A percentile compares a stretch with the other conserved stretches of the same genome.
phyloP scores from a whole-genome alignment of 2,329 filamentous ascomycete species.

The Neodidymelliopsis sp. region DNA sequence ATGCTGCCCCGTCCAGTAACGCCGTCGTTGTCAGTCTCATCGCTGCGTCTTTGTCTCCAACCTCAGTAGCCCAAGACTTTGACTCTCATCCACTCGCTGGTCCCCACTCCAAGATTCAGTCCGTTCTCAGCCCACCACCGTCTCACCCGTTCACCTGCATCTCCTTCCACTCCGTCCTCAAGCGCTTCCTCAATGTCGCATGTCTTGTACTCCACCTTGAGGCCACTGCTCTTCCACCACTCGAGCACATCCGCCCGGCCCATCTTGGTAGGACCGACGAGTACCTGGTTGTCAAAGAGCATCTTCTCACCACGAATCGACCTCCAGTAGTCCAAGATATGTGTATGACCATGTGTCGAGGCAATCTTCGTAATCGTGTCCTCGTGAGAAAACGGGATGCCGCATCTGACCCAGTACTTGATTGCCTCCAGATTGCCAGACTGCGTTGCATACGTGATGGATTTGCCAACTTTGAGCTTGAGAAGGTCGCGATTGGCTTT shows the following conservation, averaged over 20 bases:
- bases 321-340: conserved; percentile 84
- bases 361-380: conserved; percentile 86
- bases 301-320: conserved; percentile 76
- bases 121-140: conserved; percentile 90
- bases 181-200: conserved; percentile 95
- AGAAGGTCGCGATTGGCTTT: conserved; percentile 44
- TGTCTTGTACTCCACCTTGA: conserved; percentile 89
- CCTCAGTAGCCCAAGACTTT: conserved; percentile 65
- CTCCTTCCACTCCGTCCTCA: conserved; percentile 78
- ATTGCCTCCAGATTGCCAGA: conserved; percentile 79
- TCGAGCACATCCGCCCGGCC: conserved; percentile 85
- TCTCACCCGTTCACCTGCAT: conserved; percentile 74
- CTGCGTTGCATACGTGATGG: conserved; percentile 83
- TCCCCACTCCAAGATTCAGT: conserved; percentile 79
- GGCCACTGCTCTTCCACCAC: conserved; percentile 84
- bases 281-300: conserved; percentile 81
- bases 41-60: no score
- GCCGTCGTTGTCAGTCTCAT: no score
- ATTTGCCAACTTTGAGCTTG: conserved; percentile 80
- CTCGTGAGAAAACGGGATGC: conserved; percentile 79
- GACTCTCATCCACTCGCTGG: conserved; percentile 88
- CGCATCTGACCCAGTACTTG: conserved; percentile 86
- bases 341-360: conserved; percentile 82
- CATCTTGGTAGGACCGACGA: conserved; percentile 87
- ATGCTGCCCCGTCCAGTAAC: no score